Base-by-base conservation (phyloP, 305 asterid species). In the Fraxinus ornus region DNA sequence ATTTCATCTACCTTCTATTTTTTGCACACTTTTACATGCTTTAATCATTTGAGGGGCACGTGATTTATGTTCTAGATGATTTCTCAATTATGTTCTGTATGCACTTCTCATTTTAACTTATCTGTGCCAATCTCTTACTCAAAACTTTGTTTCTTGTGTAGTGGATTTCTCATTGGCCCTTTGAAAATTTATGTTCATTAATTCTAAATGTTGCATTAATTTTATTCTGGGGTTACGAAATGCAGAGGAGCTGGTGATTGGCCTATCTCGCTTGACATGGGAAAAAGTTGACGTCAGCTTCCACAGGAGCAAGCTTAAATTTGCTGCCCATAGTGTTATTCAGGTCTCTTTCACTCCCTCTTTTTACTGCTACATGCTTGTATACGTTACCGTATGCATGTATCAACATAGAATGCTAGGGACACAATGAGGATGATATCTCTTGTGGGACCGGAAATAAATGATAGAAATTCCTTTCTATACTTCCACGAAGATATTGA, bases 251-350 rank as follows among this genome's bases (percentile, higher is more conserved):
- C 84, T 94, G 71, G 87, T 96, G 78, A 94, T 86, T 19, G 94
- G 94, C 22, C 93, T 96, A 32, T 92, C 98, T 81, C 92, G 95
- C 68, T 85, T 96, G 78, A 84, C 99, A 12, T 96, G 99, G 99
- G 99, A 96, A 91, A 96, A 96, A 88, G 97, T 96, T 74, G 99
- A 96, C 33, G 95, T 94, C 82, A 96, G 99, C 90, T 96, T 96
- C 85, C 98, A 93, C 80, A 86, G 78, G 30, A 94, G 99, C 92
- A 87, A 86, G 87, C 70, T 88, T 72, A 92, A 92, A 84, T 93
- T 88, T 82, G 95, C 98, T 76, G 99, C 99, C 47, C 98, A 96
- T 66, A 93, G 98, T 87, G 86, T 94, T 82, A 96, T 96, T 85
- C 99, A 96, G 98, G 98, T 94, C 41, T 64, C 44, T 55, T 82